phyloP scores from a whole-genome alignment of 441 rosid genomes.

The Pelargonium cotyledonis region DNA sequence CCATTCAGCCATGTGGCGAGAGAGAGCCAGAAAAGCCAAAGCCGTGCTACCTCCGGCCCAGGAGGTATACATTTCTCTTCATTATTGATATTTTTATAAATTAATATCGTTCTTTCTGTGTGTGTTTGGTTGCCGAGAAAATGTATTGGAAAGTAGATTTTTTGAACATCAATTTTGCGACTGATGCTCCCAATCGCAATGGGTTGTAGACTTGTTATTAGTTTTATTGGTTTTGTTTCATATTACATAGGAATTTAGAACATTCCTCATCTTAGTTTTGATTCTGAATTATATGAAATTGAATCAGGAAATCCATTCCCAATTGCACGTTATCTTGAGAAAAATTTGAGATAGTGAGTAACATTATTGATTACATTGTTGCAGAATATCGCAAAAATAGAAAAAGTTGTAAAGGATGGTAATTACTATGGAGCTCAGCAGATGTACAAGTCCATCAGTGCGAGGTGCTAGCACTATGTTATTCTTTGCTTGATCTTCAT shows the following conservation, averaged over 20 bases:
- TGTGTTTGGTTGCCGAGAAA: conserved; percentile 17
- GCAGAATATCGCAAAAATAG: conserved; percentile 78
- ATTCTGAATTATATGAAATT: background rate
- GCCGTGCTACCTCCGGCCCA: conserved; percentile 61
- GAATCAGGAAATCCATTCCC: background rate
- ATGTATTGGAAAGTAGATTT: background rate
- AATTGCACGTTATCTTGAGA: background rate
- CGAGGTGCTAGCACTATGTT: conserved; percentile 38
- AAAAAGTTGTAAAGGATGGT: conserved; percentile 66
- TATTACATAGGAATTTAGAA: too few relatives aligned
- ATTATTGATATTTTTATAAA: background rate
- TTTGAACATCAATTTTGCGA: background rate
- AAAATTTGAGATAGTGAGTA: background rate
- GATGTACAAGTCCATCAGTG: conserved; percentile 85
- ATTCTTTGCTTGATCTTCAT: background rate
- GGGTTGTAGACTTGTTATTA: background rate
- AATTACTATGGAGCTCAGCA: conserved; percentile 91
- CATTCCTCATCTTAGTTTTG: background rate
- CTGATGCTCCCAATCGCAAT: background rate
- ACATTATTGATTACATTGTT: background rate
- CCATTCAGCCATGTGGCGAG: conserved; percentile 47
- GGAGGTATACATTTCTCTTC: conserved; percentile 38
- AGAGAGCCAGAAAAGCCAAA: conserved; percentile 39
- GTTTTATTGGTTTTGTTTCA: background rate
- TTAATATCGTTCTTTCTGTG: background rate